These are phyloP conservation scores for Saccharomycopsis hybrid DNA, from an alignment of 1,139 yeast species.

Conservation along the genomic window DNA sequence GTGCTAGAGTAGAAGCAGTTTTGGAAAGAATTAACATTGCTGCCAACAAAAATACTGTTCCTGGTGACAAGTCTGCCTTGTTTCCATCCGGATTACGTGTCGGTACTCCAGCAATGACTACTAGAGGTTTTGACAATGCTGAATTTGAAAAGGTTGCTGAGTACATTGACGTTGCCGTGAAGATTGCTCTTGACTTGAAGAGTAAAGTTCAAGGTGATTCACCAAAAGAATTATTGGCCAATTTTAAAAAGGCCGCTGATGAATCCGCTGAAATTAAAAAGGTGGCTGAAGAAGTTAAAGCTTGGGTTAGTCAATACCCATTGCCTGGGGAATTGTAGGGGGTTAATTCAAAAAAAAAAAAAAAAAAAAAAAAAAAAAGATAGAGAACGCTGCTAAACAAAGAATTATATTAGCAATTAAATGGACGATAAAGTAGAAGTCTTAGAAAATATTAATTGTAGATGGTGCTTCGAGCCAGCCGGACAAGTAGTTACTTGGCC, in stretches of 20 bases:
- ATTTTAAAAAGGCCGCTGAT: slow-evolving; percentile 60
- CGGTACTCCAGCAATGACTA: slow-evolving; percentile 98
- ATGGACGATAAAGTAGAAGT: too few relatives aligned
- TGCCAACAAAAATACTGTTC: slow-evolving; percentile 91
- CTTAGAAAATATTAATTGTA: too few relatives aligned
- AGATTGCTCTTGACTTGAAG: slow-evolving; percentile 53
- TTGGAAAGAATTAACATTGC: slow-evolving; percentile 89
- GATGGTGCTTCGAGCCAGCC: too few relatives aligned
- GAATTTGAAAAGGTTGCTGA: slow-evolving; percentile 77
- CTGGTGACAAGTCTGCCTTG: slow-evolving; percentile 91
- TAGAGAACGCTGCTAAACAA: too few relatives aligned
- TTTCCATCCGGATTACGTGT: slow-evolving; percentile 95
- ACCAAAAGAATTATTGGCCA: slow-evolving; percentile 56
- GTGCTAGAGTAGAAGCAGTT: slow-evolving; percentile 91
- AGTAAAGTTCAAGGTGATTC: slow-evolving; percentile 51
- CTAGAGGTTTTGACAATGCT: slow-evolving; percentile 78
- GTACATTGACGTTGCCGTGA: slow-evolving; percentile 74
- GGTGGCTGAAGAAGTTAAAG: slow-evolving; percentile 54
- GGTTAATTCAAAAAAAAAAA: too few relatives aligned
- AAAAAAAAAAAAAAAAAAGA: too few relatives aligned
- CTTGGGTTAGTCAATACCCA: slow-evolving; percentile 64
- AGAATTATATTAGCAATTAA: too few relatives aligned
- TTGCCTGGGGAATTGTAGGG: slow-evolving; percentile 60
- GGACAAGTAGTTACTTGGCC: too few relatives aligned
- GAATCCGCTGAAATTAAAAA: slow-evolving; percentile 50